Conservation (phyloP, 352 stramenopile species). For the Globisporangium carolinianum region DNA sequence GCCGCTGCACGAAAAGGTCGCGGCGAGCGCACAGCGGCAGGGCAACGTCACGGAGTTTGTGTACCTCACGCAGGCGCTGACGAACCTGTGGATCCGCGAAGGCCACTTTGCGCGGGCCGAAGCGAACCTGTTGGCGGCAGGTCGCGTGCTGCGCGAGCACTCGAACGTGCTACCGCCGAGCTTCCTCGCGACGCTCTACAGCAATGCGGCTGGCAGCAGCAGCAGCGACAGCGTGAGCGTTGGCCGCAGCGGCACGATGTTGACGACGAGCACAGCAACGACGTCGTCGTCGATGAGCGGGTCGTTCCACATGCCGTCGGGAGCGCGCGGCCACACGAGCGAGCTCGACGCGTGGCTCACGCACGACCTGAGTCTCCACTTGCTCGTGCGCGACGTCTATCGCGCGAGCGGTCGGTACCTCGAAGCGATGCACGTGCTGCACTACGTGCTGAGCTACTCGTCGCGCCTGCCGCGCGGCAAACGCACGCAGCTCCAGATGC, state of each 20-base stretch:
- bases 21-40: slow-evolving; percentile 50
- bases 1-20: slow-evolving; percentile 76
- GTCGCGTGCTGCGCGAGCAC: slow-evolving; percentile 64
- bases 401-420: slow-evolving; percentile 69
- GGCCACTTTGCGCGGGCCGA: slow-evolving; percentile 71
- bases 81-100: slow-evolving; percentile 71
- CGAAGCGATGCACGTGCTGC: slow-evolving; percentile 70
- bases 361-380: slow-evolving; percentile 79
- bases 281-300: slow-evolving; percentile 62
- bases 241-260: slow-evolving; percentile 61
- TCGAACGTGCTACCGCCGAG: slow-evolving; percentile 58
- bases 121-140: slow-evolving; percentile 52
- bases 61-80: slow-evolving; percentile 77
- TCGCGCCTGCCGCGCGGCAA: slow-evolving; percentile 65
- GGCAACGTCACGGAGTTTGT: slow-evolving; percentile 84
- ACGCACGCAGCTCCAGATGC: slow-evolving; percentile 69
- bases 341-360: slow-evolving; percentile 77
- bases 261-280: slow-evolving; percentile 52
- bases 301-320: slow-evolving; percentile 47
- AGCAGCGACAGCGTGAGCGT: slow-evolving; percentile 50
- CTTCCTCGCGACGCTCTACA: slow-evolving; percentile 40
- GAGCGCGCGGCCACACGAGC: slow-evolving; percentile 43
- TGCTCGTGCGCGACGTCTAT: slow-evolving; percentile 76
- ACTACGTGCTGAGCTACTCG: slow-evolving; percentile 75
- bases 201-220: slow-evolving; percentile 4